These are phyloP conservation scores for Candida hispaniensis DNA, from an alignment of 805 yeast genomes.

Conservation along the genomic window DNA sequence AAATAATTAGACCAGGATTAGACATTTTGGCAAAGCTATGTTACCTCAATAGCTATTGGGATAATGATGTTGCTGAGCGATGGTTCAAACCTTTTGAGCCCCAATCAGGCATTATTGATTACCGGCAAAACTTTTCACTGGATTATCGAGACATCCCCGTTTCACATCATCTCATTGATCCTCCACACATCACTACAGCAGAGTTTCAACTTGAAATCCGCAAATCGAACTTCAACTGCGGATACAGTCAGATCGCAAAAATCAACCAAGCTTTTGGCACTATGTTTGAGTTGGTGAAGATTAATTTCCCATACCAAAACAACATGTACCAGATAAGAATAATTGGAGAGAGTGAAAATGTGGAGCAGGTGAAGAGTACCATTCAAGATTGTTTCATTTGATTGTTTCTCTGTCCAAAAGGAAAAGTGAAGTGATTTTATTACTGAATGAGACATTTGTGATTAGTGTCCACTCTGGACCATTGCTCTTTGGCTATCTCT, in stretches of 20 bases:
- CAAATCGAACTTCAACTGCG: neutral
- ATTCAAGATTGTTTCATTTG: slow-evolving; percentile 3
- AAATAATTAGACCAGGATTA: slow-evolving; percentile 5
- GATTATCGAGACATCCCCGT: too few relatives aligned
- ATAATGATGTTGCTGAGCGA: neutral
- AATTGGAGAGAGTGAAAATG: slow-evolving; percentile 8
- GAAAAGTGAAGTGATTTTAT: neutral
- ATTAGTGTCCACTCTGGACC: slow-evolving; percentile 2
- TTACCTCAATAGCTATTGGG: slow-evolving; percentile 2
- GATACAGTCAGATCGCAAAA: slow-evolving; percentile 1
- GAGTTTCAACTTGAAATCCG: neutral
- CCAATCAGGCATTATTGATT: slow-evolving; percentile 1
- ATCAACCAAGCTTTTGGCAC: neutral
- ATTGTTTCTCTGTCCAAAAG: neutral
- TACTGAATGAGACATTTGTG: slow-evolving; percentile 15
- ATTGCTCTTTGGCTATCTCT: slow-evolving; percentile 38
- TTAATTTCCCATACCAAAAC: too few relatives aligned
- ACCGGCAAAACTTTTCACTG: too few relatives aligned
- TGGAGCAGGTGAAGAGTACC: slow-evolving; percentile 2
- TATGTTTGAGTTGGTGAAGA: slow-evolving; percentile 2
- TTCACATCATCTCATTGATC: slow-evolving; percentile 1
- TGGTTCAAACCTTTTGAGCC: slow-evolving; percentile 3
- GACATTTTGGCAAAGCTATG: slow-evolving; percentile 9
- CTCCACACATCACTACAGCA: neutral
- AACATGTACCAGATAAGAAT: slow-evolving; percentile 5